Base-by-base conservation (phyloP, 306 rosid species). In the Malus orientalis region DNA sequence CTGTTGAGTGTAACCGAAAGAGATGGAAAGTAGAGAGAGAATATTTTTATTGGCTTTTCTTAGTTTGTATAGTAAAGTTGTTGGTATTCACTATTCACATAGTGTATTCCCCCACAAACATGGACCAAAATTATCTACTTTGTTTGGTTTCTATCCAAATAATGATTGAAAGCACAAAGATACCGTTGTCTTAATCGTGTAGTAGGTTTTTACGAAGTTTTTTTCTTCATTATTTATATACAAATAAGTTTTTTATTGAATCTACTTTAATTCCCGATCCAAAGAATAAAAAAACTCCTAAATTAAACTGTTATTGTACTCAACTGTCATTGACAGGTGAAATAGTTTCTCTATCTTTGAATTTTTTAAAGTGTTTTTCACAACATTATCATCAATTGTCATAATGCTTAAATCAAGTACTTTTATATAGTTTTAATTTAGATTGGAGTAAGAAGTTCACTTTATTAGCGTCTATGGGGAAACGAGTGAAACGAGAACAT, bases 91-190 rank as follows among this genome's bases (percentile, higher is more conserved):
- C 8, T 9, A 57, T 57, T 2, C 27, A 58, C 58, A 19, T 51
- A 15, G 3, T 69, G 38, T 18, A 75, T 76, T 69, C 73, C 74
- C 83, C 79, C 67, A 25, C 68, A 69, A 69, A 25, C 64, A 69
- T 30, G 4, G 73, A 69, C 84, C 59, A 61, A 75, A 13, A 29
- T 69, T 51, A 75, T 49, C 7, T 10, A 4, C 63, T 22, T 10
- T 11, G 18, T 61, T 61, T 61, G 66, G 36, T 58, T 58, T 58
- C 63, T 58, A 54, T 54, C 22, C 22, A 54, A 19, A 19, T 38
- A 38, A 18, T 6, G 19, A 54, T 6, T 19, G 22, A 19, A 47
- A 12, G 5, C 4, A 49, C 54, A 49, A 49, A 49, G 54, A 49
- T 14, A 14, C 54, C 6, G 16, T 54, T 54, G 25, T 54, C 60